Percentiles rank a stretch among this genome's conserved stretches.
These are phyloP conservation scores for Jaapia argillacea DNA, from an alignment of 768 basidiomycete genomes.

Conservation along the genomic window DNA sequence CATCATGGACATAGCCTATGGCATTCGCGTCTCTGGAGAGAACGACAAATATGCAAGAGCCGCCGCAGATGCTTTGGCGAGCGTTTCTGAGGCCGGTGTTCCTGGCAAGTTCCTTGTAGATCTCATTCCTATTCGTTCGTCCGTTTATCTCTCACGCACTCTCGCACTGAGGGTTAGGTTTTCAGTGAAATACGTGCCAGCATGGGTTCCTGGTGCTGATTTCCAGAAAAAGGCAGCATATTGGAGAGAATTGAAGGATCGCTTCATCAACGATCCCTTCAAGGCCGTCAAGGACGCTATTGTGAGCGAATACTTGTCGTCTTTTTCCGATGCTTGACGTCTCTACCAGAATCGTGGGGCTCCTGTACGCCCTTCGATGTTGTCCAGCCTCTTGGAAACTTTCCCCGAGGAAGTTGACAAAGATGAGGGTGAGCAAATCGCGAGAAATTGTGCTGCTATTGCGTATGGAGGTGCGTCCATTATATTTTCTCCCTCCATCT, in stretches of 20 bases:
- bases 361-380: slow-evolving; percentile 2
- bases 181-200: slow-evolving; percentile 8
- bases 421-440: slow-evolving; percentile 5
- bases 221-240: slow-evolving; percentile 6
- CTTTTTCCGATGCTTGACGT: neutral
- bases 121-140: slow-evolving; percentile 29
- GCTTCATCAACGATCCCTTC: slow-evolving; percentile 8
- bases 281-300: slow-evolving; percentile 6
- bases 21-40: slow-evolving; percentile 14
- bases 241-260: slow-evolving; percentile 5
- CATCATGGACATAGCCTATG: slow-evolving; percentile 43
- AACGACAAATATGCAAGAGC: slow-evolving; percentile 39
- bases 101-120: slow-evolving; percentile 47
- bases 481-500: neutral
- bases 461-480: slow-evolving; percentile 10
- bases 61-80: slow-evolving; percentile 40
- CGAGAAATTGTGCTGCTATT: slow-evolving; percentile 8
- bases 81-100: slow-evolving; percentile 38
- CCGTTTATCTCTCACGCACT: neutral
- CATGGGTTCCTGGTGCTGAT: slow-evolving; percentile 11
- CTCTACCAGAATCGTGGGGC: neutral
- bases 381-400: neutral
- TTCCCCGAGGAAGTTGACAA: neutral
- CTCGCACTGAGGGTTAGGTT: neutral
- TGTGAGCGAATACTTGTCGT: slow-evolving; percentile 2